Evolutionary conservation across 768 basidiomycete genomes (phyloP).

Genomic region (Boletus edulis): DNA sequence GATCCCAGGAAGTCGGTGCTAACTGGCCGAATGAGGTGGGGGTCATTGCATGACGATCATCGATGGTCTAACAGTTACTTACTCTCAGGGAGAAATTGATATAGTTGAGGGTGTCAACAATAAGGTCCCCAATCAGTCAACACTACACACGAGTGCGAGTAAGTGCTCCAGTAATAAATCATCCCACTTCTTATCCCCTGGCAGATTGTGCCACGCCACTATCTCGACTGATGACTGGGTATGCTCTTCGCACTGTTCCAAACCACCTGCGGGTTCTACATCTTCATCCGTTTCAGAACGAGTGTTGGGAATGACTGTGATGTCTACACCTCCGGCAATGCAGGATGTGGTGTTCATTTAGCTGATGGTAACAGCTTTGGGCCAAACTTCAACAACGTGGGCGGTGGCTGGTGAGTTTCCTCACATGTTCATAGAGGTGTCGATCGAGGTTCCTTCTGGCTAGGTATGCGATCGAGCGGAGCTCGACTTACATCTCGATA

Average conservation of each 20-base stretch:
- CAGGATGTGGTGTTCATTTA: slow-evolving; percentile 31
- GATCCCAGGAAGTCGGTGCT: slow-evolving; percentile 24
- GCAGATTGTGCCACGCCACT: slow-evolving; percentile 32
- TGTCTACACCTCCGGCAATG: slow-evolving; percentile 21
- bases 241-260: not conserved
- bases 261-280: not conserved
- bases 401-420: slow-evolving; percentile 33
- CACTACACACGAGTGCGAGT: slow-evolving; percentile 29
- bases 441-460: not conserved
- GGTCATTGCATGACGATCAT: not conserved
- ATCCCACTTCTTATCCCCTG: not conserved
- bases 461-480: slow-evolving; percentile 37
- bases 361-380: slow-evolving; percentile 33
- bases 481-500: slow-evolving; percentile 31
- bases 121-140: slow-evolving; percentile 27
- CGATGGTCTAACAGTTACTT: not conserved
- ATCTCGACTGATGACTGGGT: slow-evolving; percentile 33
- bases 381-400: slow-evolving; percentile 32
- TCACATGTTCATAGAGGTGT: not conserved
- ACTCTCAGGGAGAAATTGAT: slow-evolving; percentile 29
- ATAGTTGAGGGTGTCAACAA: slow-evolving; percentile 35
- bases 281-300: slow-evolving; percentile 8
- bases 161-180: not conserved
- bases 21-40: slow-evolving; percentile 26
- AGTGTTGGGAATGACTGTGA: slow-evolving; percentile 24